Evolutionary conservation across 2,329 filamentous ascomycete genomes (phyloP).

Genomic region (Aspergillus sergii): DNA sequence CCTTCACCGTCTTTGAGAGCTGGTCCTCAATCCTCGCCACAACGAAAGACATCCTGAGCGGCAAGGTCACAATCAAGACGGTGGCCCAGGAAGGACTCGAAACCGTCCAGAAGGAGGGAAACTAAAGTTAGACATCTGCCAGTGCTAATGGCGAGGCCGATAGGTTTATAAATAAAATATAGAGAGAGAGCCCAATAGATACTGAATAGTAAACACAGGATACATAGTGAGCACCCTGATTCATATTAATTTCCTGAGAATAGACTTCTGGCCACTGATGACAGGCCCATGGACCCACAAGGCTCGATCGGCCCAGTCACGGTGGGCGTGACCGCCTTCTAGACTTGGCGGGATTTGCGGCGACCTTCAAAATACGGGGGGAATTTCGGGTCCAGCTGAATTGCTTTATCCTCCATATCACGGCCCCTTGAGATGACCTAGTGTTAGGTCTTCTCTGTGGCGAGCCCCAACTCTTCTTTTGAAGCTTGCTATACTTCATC

Average conservation of each 20-base stretch:
- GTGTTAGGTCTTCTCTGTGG: conserved; percentile 29
- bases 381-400: background rate
- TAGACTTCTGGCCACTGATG: background rate
- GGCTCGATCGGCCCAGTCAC: background rate
- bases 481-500: conserved; percentile 26
- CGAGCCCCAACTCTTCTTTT: conserved; percentile 18
- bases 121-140: background rate
- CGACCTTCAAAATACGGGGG: background rate
- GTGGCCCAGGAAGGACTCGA: conserved; percentile 59
- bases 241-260: background rate
- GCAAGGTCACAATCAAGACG: conserved; percentile 69
- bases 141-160: background rate
- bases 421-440: conserved; percentile 36
- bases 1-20: conserved; percentile 84
- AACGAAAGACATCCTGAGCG: conserved; percentile 75
- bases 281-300: conserved; percentile 2
- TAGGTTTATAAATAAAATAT: conserved; percentile 10
- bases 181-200: background rate
- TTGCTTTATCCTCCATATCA: conserved; percentile 12
- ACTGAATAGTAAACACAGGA: background rate
- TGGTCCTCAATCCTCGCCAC: conserved; percentile 78
- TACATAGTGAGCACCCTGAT: background rate
- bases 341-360: conserved; percentile 4
- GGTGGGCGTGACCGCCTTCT: conserved; percentile 33
- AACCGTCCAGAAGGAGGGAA: conserved; percentile 18